Conservation (phyloP, 2,329 filamentous ascomycete species). For the Didymella keratinophila region DNA sequence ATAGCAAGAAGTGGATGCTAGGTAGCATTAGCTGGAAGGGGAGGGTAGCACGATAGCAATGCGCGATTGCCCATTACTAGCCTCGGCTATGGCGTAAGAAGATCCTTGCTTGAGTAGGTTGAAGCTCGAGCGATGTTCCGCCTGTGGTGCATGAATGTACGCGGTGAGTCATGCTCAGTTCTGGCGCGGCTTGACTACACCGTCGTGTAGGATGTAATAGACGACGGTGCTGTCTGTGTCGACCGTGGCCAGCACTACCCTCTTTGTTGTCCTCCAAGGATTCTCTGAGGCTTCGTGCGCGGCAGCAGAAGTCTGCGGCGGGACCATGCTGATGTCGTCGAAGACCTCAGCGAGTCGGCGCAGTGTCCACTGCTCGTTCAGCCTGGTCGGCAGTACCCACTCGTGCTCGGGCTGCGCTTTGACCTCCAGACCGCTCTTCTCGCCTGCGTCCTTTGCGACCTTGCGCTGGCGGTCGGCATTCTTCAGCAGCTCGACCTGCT, state of each 20-base stretch:
- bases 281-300: conserved; percentile 32
- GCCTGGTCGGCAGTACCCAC: conserved; percentile 78
- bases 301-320: conserved; percentile 39
- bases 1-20: conserved; percentile 11
- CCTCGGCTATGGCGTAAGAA: background rate
- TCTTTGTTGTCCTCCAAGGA: conserved; percentile 63
- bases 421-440: conserved; percentile 53
- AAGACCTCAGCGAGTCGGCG: conserved; percentile 73
- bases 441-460: conserved; percentile 38
- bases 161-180: conserved; percentile 61
- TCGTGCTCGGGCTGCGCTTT: conserved; percentile 61
- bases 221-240: conserved; percentile 84
- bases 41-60: conserved; percentile 8
- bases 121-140: background rate
- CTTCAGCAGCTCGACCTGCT: conserved; percentile 77
- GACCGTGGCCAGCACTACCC: conserved; percentile 75
- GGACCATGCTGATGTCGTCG: conserved; percentile 60
- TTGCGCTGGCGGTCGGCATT: conserved; percentile 60
- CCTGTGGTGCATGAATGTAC: background rate
- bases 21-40: conserved; percentile 18
- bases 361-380: conserved; percentile 76
- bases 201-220: conserved; percentile 85
- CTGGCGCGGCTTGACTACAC: conserved; percentile 85
- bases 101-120: background rate
- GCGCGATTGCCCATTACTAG: conserved; percentile 12